Conservation (phyloP, 176 grass and related monocot genomes). For the Oryza glaberrima region DNA sequence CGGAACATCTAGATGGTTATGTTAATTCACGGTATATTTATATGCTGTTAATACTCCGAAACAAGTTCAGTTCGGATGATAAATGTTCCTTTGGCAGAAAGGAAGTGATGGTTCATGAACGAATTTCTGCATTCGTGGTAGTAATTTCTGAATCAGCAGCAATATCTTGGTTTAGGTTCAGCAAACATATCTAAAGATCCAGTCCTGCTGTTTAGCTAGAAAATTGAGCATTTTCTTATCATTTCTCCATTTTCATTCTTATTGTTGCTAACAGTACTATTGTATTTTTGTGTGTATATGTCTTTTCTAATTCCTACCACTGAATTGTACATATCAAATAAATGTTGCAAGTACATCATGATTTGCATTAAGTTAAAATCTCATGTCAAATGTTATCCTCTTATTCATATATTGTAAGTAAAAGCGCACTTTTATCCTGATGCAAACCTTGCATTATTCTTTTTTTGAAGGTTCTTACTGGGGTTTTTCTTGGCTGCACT, state of each 20-base stretch:
- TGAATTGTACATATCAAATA: not conserved
- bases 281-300: not conserved
- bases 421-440: not conserved
- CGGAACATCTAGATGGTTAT: not conserved
- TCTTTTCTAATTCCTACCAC: not conserved
- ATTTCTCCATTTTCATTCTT: not conserved
- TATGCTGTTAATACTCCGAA: not conserved
- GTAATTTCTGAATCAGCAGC: not conserved
- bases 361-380: not conserved
- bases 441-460: conserved; percentile 9
- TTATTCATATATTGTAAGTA: not conserved
- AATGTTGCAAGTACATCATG: not conserved
- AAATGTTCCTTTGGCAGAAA: not conserved
- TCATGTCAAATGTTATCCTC: not conserved
- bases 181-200: not conserved
- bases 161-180: not conserved
- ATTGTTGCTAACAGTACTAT: not conserved
- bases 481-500: conserved; percentile 71
- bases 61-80: not conserved
- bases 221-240: not conserved
- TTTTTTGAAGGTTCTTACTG: conserved; percentile 60
- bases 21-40: not conserved
- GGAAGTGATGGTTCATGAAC: not conserved
- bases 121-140: not conserved
- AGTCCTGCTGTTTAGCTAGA: not conserved